Evolutionary conservation across 2,329 filamentous ascomycete species (phyloP).

Genomic region (Neoscytalidium dimidiatum): DNA sequence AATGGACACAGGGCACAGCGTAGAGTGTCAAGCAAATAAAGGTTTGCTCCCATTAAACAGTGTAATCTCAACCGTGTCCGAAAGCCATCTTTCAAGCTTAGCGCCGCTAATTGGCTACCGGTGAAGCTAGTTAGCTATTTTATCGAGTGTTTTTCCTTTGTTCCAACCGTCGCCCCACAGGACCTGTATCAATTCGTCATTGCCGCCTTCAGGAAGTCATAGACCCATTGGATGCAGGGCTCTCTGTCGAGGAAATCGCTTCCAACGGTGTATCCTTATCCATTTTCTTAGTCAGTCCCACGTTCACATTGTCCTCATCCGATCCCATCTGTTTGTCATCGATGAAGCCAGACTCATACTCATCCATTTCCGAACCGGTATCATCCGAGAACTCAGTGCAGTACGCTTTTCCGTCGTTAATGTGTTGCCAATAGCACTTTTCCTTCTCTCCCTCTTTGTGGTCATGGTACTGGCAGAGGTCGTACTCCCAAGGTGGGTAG

Average conservation of each 20-base stretch:
- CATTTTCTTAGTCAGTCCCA: not conserved
- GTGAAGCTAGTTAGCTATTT: no score
- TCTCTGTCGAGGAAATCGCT: not conserved
- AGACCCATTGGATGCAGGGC: not conserved
- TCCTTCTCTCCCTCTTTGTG: not conserved
- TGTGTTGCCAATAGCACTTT: not conserved
- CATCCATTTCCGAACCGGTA: not conserved
- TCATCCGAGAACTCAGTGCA: not conserved
- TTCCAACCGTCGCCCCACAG: no score
- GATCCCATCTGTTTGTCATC: not conserved
- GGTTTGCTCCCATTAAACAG: no score
- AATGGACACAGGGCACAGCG: no score
- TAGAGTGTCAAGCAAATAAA: no score
- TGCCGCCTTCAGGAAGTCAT: not conserved
- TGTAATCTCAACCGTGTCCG: no score
- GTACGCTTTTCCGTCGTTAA: not conserved
- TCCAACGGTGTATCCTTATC: not conserved
- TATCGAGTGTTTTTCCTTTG: no score
- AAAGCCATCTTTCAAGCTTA: no score
- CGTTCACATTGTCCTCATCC: not conserved
- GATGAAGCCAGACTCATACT: slow-evolving; percentile 1
- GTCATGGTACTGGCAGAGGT: slow-evolving; percentile 5
- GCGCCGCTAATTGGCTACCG: no score
- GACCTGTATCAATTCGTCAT: no score
- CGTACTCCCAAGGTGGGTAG: slow-evolving; percentile 3